These are phyloP conservation scores for Glomus cerebriforme DNA, from an alignment of 192 early-diverging fungal genomes.

Conservation along the genomic window DNA sequence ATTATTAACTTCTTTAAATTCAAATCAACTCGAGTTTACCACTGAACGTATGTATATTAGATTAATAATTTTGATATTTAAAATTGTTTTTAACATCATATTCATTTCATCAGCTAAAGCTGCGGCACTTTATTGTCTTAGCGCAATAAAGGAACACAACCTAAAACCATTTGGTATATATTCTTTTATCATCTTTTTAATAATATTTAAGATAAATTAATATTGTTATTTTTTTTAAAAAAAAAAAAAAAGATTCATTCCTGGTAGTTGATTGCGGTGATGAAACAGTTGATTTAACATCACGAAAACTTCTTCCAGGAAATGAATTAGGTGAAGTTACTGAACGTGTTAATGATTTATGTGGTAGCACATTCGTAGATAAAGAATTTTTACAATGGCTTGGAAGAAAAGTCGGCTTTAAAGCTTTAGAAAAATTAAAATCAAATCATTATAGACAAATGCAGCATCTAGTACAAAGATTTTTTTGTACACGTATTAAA, in stretches of 20 bases:
- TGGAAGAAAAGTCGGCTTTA: not conserved
- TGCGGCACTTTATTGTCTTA: not conserved
- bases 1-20: not conserved
- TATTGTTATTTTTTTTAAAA: no score
- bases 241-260: conserved; percentile 12
- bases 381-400: conserved; percentile 15
- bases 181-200: no score
- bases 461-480: conserved; percentile 11
- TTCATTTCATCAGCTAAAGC: not conserved
- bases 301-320: not conserved
- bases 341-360: conserved; percentile 15
- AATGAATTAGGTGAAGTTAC: conserved; percentile 31
- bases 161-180: not conserved
- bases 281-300: conserved; percentile 50
- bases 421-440: not conserved
- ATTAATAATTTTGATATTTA: not conserved
- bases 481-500: conserved; percentile 12
- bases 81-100: no score
- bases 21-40: not conserved
- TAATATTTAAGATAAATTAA: no score
- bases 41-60: conserved; percentile 3
- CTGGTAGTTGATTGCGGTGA: conserved; percentile 51
- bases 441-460: not conserved
- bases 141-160: not conserved
- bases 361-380: conserved; percentile 18